Base-by-base conservation (phyloP, 2,329 filamentous ascomycete genomes). In the Beauveria bassiana region DNA sequence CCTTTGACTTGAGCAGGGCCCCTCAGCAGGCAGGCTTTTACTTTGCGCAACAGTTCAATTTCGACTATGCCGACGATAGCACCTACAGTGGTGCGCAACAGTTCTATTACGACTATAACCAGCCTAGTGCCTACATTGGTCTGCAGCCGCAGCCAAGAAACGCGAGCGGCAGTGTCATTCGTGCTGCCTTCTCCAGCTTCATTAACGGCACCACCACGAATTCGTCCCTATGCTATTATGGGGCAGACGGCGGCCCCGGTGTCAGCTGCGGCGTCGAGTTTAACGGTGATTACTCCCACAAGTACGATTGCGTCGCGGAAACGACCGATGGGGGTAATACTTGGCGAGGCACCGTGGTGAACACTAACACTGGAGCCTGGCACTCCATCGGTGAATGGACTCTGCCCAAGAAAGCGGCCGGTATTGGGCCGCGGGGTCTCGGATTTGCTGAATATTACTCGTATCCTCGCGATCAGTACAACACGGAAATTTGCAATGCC, bases 191-290 rank as follows among this genome's bases (percentile, higher is more conserved):
- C 61, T 70, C 68, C 3, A 64, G 63, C 26, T 70, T 69, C 59
- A 47, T 64, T 28, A 18, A 9, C 1, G 66, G 64, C 20, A 65
- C 67, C 2, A 68, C 62, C 0, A 62, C 62, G 3, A 22, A 14
- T 2, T 60, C 67, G 24, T 3, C 59, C 0, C 66, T 64, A 22
- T 70, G 71, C 66, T 0, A 65, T 46, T 0, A 65, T 47, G 59
- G 69, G 34, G 66, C 72, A 56, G 66, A 74, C 56, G 62, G 67
- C 59, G 53, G 69, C 46, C 64, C 69, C 58, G 61, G 67, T 10
- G 62, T 69, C 9, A 67, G 69, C 59, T 67, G 67, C 59, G 43
- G 64, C 20, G 9, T 68, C 5, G 63, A 65, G 2, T 63, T 70
- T 18, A 40, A 46, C 0, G 66, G 60, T 8, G 58, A 65, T 43